Base-by-base conservation (phyloP, 352 stramenopile genomes). In the Plasmopara halstedii region DNA sequence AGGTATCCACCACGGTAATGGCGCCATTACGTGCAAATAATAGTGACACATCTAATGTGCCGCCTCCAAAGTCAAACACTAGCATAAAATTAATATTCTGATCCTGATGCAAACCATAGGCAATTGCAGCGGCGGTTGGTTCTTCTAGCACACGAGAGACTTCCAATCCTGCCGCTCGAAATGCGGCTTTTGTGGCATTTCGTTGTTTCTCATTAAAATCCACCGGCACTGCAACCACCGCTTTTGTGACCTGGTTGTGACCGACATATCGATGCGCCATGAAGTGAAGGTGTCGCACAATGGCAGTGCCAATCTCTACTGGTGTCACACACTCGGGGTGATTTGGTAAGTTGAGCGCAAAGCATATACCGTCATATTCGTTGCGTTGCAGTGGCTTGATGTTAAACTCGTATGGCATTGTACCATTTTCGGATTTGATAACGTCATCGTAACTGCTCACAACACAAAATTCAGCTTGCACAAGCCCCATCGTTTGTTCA, bases 51-150 rank as follows among this genome's bases (percentile, higher is more conserved):
- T 97, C 92, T 42, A 98, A 88, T 1, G 92, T 98, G 40, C 92
- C 92, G 32, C 92, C 92, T 33, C 92, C 92, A 45, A 98, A 88
- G 56, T 98, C 94, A 42, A 98, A 98, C 23, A 98, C 96, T 15
- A 98, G 66, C 15, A 98, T 73, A 46, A 97, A 98, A 34, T 85
- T 92, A 56, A 98, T 89, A 18, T 74, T 61, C 15, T 66, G 58
- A 42, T 89, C 86, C 58, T 97, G 96, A 51, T 98, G 95, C 32
- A 97, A 62, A 22, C 91, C 89, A 59, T 98, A 98, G 8, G 92
- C 93, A 54, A 98, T 95, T 15, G 94, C 94, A 18, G 94, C 94
- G 22, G 94, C 93, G 7, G 94, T 98, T 18, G 94, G 94, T 67
- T 98, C 95, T 41, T 81, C 72, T 21, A 84, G 41, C 9, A 84